These are phyloP conservation scores for Fraxinus paxiana DNA, from an alignment of 305 asterid genomes.

Conservation along the genomic window DNA sequence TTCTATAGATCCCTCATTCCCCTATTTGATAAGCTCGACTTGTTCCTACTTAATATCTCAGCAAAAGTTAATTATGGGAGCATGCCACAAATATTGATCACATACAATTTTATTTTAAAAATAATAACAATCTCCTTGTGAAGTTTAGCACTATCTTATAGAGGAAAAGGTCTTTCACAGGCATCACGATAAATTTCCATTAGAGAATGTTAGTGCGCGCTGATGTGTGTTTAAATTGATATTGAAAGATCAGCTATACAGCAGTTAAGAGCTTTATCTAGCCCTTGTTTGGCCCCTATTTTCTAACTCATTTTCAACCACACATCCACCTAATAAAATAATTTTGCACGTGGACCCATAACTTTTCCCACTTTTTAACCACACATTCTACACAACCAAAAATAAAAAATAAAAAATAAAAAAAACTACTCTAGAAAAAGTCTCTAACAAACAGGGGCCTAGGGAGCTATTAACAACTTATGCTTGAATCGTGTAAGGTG, in stretches of 20 bases:
- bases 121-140: not conserved
- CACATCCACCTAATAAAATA: not conserved
- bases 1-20: not conserved
- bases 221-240: not conserved
- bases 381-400: not conserved
- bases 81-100: not conserved
- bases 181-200: not conserved
- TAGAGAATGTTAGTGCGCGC: not conserved
- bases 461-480: not conserved
- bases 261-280: not conserved
- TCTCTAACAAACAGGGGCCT: not conserved
- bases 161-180: not conserved
- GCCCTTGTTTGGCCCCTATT: not conserved
- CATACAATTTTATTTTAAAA: not conserved
- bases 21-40: not conserved
- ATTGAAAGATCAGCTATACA: not conserved
- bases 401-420: too few species aligned
- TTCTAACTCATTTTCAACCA: not conserved
- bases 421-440: not conserved
- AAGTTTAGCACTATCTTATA: not conserved
- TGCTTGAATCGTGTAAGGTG: not conserved
- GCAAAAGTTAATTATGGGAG: not conserved
- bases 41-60: not conserved
- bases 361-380: not conserved
- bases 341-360: not conserved